A percentile compares a stretch with the other conserved stretches of the same genome.
phyloP scores from a whole-genome alignment of 2,329 filamentous ascomycete genomes.

The Cryphonectria radicalis region DNA sequence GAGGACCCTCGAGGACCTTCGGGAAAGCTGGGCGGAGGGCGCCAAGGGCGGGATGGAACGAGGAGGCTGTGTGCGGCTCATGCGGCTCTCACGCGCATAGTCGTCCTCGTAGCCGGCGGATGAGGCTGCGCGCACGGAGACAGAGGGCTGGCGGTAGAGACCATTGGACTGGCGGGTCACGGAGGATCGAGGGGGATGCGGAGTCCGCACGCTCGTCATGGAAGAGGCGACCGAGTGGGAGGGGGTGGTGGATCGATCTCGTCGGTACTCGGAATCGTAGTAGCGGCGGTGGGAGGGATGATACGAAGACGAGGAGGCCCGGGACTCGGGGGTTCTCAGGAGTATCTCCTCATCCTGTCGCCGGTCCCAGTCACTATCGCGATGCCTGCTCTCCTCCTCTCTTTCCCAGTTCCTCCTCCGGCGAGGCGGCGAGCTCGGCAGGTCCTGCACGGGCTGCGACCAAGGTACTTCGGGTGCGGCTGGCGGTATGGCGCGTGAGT shows the following conservation, averaged over 20 bases:
- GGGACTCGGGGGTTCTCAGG: constrained; percentile 27
- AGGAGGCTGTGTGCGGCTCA: constrained; percentile 30
- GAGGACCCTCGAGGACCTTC: constrained; percentile 39
- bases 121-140: constrained; percentile 16
- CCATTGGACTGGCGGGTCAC: constrained; percentile 33
- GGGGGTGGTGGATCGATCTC: constrained; percentile 26
- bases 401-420: constrained; percentile 22
- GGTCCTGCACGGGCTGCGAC: constrained; percentile 33
- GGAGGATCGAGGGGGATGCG: constrained; percentile 37
- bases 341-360: constrained; percentile 24
- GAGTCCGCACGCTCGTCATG: constrained; percentile 37
- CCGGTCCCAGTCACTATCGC: constrained; percentile 16
- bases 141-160: constrained; percentile 33
- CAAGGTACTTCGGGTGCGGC: constrained; percentile 37
- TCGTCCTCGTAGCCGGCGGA: constrained; percentile 34
- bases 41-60: constrained; percentile 19
- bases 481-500: constrained; percentile 31
- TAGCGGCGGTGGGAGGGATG: constrained; percentile 20
- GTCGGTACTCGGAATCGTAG: constrained; percentile 20
- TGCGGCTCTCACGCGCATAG: constrained; percentile 37
- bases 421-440: constrained; percentile 37
- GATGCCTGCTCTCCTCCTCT: constrained; percentile 11
- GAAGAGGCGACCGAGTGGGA: constrained; percentile 33
- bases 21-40: constrained; percentile 44
- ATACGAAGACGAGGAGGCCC: constrained; percentile 27